Percentiles rank a stretch among this genome's conserved stretches.
Evolutionary conservation across 179 eudicot species (phyloP).

Genomic region (Drosera spatulata): DNA sequence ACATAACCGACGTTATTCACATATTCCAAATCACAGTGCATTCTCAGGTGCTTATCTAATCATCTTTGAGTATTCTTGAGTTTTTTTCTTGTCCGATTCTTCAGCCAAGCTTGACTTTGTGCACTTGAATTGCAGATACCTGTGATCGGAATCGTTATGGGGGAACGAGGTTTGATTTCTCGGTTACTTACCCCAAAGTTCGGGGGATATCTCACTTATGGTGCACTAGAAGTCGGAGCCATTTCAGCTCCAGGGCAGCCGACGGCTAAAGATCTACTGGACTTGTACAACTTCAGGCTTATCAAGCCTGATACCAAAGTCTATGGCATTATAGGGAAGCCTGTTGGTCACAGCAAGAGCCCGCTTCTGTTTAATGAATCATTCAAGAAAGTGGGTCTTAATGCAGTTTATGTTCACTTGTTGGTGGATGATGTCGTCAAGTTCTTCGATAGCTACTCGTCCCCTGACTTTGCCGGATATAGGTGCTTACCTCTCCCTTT

Average conservation of each 20-base stretch:
- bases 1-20: slow-evolving; percentile 29
- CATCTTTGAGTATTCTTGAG: neutral
- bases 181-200: slow-evolving; percentile 37
- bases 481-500: slow-evolving; percentile 19
- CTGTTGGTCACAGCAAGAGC: slow-evolving; percentile 47
- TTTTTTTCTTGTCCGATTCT: neutral
- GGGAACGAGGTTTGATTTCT: slow-evolving; percentile 43
- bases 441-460: slow-evolving; percentile 31
- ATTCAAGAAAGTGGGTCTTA: slow-evolving; percentile 36
- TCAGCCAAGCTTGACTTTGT: too few relatives aligned
- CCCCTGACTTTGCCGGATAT: slow-evolving; percentile 46
- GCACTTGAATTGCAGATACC: slow-evolving; percentile 24
- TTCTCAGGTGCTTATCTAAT: slow-evolving; percentile 20
- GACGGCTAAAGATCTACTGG: slow-evolving; percentile 22
- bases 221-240: slow-evolving; percentile 28
- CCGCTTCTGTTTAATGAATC: slow-evolving; percentile 40
- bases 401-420: slow-evolving; percentile 48
- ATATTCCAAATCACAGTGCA: slow-evolving; percentile 28
- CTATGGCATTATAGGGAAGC: slow-evolving; percentile 42
- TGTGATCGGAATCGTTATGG: slow-evolving; percentile 30
- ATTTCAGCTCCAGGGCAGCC: slow-evolving; percentile 33
- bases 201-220: slow-evolving; percentile 33
- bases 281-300: slow-evolving; percentile 23
- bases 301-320: slow-evolving; percentile 30
- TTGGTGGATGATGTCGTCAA: slow-evolving; percentile 39